A percentile compares a stretch with the other conserved stretches of the same genome.
Conservation (phyloP, 805 yeast species). For the Kuraishia floccosa region DNA sequence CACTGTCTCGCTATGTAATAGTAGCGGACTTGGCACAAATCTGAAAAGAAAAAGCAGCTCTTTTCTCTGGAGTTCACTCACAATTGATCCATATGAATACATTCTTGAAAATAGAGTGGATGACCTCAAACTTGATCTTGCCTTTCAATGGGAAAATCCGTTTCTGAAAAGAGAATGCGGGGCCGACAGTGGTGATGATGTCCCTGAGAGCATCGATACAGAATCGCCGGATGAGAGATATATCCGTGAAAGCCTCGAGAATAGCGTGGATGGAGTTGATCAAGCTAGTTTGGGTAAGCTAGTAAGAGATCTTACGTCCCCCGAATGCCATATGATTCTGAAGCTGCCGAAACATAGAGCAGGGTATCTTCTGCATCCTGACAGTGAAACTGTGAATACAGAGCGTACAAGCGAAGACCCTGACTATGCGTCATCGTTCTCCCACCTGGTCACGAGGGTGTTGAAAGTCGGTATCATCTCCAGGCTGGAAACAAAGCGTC, state of each 20-base stretch:
- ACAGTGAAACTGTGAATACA: slow-evolving; percentile 7
- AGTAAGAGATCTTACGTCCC: background rate
- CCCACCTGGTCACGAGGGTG: slow-evolving; percentile 13
- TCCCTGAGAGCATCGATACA: too few species aligned
- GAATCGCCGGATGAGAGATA: background rate
- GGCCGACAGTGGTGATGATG: too few species aligned
- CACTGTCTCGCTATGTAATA: background rate
- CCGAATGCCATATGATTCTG: slow-evolving; percentile 10
- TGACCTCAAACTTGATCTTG: slow-evolving; percentile 10
- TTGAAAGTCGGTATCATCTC: slow-evolving; percentile 27
- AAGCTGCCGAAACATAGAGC: slow-evolving; percentile 15
- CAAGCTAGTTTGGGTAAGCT: background rate
- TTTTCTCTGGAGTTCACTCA: slow-evolving; percentile 14
- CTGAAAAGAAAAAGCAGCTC: slow-evolving; percentile 16
- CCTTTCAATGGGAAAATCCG: slow-evolving; percentile 9
- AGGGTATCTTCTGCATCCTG: slow-evolving; percentile 9
- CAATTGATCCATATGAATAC: slow-evolving; percentile 24
- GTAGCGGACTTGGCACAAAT: slow-evolving; percentile 2
- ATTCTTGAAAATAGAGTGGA: slow-evolving; percentile 16
- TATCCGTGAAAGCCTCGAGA: background rate
- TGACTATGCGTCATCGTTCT: background rate
- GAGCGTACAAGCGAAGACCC: background rate
- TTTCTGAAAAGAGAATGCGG: slow-evolving; percentile 7
- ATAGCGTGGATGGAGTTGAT: background rate
- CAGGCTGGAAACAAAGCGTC: slow-evolving; percentile 23